phyloP scores from a whole-genome alignment of 192 early-diverging fungal genomes.

The Physocladia obscura region DNA sequence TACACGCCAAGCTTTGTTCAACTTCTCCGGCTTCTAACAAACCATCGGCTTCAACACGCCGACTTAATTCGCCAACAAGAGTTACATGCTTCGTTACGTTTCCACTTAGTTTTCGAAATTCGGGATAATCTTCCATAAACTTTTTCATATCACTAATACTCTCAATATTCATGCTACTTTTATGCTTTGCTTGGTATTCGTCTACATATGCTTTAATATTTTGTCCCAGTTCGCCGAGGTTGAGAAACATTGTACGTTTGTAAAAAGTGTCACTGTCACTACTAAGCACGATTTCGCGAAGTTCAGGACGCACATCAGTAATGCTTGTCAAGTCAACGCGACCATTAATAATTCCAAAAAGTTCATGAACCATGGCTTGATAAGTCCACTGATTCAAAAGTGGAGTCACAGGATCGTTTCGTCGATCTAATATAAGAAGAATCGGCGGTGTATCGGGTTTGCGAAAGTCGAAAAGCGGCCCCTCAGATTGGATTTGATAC shows the following conservation, averaged over 20 bases:
- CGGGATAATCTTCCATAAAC: constrained; percentile 98
- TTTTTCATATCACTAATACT: constrained; percentile 97
- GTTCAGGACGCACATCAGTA: constrained; percentile 74
- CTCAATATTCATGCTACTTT: constrained; percentile 88
- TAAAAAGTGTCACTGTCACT: constrained; percentile 88
- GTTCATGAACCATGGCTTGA: constrained; percentile 96
- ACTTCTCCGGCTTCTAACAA: constrained; percentile 87
- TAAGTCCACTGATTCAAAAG: constrained; percentile 97
- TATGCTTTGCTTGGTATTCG: constrained; percentile 89
- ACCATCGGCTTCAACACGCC: constrained; percentile 69
- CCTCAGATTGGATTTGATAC: constrained; percentile 77
- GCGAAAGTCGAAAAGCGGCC: constrained; percentile 75
- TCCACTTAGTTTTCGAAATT: constrained; percentile 92
- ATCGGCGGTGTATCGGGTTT: constrained; percentile 81
- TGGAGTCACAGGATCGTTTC: constrained; percentile 94
- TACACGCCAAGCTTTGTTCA: constrained; percentile 90
- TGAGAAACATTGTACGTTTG: constrained; percentile 84
- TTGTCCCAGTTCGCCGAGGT: constrained; percentile 90
- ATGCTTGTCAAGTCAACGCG: constrained; percentile 88
- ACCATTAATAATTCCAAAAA: constrained; percentile 90
- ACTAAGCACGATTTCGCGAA: constrained; percentile 85
- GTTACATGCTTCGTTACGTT: constrained; percentile 99
- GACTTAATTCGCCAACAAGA: constrained; percentile 91
- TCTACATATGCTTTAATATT: constrained; percentile 94
- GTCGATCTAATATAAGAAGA: constrained; percentile 86